Conservation (phyloP, 345 rosid genomes). For the Balakata baccata region DNA sequence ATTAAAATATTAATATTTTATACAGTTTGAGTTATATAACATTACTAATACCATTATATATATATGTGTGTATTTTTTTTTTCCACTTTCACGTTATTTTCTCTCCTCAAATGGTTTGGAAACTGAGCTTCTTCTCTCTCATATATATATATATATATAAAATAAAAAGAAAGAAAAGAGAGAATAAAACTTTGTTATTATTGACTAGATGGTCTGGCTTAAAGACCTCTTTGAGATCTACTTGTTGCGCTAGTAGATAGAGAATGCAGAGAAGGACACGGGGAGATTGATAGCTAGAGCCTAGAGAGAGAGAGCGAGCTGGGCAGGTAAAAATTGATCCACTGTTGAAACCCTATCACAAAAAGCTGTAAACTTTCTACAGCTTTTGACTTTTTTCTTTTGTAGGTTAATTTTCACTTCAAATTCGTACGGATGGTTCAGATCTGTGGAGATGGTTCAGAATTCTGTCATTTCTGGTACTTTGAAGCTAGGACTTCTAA, state of each 20-base stretch:
- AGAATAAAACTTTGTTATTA: neutral
- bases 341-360: conserved; percentile 32
- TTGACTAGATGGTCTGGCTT: conserved; percentile 23
- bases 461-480: too few species aligned
- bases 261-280: conserved; percentile 20
- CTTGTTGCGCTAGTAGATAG: conserved; percentile 25
- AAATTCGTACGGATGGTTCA: conserved; percentile 28
- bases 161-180: neutral
- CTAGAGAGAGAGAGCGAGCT: neutral
- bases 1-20: too few species aligned
- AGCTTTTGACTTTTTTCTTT: conserved; percentile 5
- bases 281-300: too few species aligned
- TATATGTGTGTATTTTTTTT: too few species aligned
- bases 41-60: too few species aligned
- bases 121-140: too few species aligned
- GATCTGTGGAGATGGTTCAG: conserved; percentile 16
- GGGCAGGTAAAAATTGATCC: neutral
- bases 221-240: conserved; percentile 33
- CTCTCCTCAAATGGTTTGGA: too few species aligned
- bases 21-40: too few species aligned
- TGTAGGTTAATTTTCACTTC: conserved; percentile 12
- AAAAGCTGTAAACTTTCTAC: neutral
- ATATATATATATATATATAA: conserved; percentile 1
- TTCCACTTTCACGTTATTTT: too few species aligned
- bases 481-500: too few species aligned